Base-by-base conservation (phyloP, 2,329 filamentous ascomycete genomes). In the Alternaria infectoria region DNA sequence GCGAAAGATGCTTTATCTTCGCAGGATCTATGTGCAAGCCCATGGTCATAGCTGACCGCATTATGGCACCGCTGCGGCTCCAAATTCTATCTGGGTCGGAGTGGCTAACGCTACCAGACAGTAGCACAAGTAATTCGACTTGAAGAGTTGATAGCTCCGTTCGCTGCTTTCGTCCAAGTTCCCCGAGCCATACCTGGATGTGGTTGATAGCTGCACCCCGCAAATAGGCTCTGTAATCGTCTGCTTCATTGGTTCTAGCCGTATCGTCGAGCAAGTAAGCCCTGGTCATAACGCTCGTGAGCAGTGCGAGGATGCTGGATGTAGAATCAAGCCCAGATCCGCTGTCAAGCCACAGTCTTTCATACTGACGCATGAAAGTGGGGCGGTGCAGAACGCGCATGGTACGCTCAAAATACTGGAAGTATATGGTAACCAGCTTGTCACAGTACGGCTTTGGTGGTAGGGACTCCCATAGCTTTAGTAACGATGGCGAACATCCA, bases 21-120 rank as follows among this genome's bases (percentile, higher is more conserved):
- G 69, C 64, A 9, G 81, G 80, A 49, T 82, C 77, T 1, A 79
- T 76, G 64, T 83, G 81, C 11, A 83, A 59, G 3, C 82, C 82
- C 74, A 83, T 80, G 12, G 73, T 73, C 70, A 82, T 81, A 11
- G 81, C 82, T 12, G 75, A 78, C 8, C 81, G 79, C 17, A 82
- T 73, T 12, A 83, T 59, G 0, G 77, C 75, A 3, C 81, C 81
- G 2, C 77, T 67, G 5, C 55, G 54, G 54, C 59, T 69, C 79
- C 71, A 74, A 2, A 70, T 25, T 54, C 65, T 68, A 23, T 72
- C 71, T 6, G 66, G 64, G 3, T 63, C 49, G 0, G 65, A 25
- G 3, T 64, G 54, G 30, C 65, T 58, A 8, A 73, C 55, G 23
- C 56, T 61, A 26, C 54, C 64, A 17, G 70, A 64, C 6, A 70